These are phyloP conservation scores for Fusarium subglutinans DNA, from an alignment of 2,329 filamentous ascomycete species.

Conservation along the genomic window DNA sequence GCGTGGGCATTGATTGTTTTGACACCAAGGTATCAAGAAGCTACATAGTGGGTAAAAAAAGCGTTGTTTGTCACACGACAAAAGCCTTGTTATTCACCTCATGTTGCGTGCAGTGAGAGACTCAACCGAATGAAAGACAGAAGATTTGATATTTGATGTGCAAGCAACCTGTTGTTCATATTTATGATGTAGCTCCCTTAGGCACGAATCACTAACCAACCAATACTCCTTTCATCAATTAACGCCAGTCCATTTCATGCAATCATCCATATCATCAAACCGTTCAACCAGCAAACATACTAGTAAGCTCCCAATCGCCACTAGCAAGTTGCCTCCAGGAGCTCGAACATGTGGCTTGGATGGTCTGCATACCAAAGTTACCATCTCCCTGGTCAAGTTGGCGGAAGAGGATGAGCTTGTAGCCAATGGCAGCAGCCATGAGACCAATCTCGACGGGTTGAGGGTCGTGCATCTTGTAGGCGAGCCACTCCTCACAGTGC, in stretches of 20 bases:
- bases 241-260: constrained; percentile 25
- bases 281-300: constrained; percentile 40
- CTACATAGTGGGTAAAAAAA: not conserved
- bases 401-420: constrained; percentile 40
- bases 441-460: constrained; percentile 42
- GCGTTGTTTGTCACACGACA: not conserved
- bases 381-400: constrained; percentile 38
- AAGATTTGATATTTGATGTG: not conserved
- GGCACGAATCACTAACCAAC: constrained; percentile 16
- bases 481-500: constrained; percentile 43
- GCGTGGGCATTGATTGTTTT: not conserved
- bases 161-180: not conserved
- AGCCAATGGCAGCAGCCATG: constrained; percentile 42
- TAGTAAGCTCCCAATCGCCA: constrained; percentile 43
- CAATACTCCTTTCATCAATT: constrained; percentile 29
- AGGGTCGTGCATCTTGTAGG: constrained; percentile 44
- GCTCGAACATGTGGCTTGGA: constrained; percentile 41
- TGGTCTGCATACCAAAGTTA: constrained; percentile 34
- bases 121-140: not conserved
- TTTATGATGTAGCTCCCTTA: constrained; percentile 8
- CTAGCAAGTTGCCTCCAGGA: constrained; percentile 43
- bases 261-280: constrained; percentile 6
- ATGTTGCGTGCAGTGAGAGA: not conserved
- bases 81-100: not conserved
- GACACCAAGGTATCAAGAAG: not conserved